Base-by-base conservation (phyloP, 257 asterid genomes). In the Verbena officinalis region DNA sequence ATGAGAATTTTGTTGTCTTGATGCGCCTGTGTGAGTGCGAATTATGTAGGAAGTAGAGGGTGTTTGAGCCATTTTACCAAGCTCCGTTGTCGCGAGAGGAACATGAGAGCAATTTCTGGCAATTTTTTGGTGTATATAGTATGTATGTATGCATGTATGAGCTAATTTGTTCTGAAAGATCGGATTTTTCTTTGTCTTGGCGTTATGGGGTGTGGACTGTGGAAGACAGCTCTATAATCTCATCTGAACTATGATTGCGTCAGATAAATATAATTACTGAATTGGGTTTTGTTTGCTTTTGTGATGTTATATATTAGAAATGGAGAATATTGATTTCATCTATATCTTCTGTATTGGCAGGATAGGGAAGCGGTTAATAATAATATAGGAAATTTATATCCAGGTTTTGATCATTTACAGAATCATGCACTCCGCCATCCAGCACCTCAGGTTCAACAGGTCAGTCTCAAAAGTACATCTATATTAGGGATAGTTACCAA, bases 381-480 rank as follows among this genome's bases (percentile, higher is more conserved):
- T 54, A 68, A 59, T 54, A 77, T 80, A 68, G 87, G 80, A 57
- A 75, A 39, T 67, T 56, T 81, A 38, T 84, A 81, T 70, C 76
- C 87, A 4, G 75, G 67, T 30, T 71, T 83, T 74, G 81, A 80
- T 19, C 86, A 78, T 42, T 59, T 76, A 69, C 90, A 78, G 77
- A 49, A 79, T 71, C 90, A 81, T 54, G 75, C 71, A 10, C 58
- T 80, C 48, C 74, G 78, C 70, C 90, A 73, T 20, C 72, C 75
- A 4, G 71, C 57, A 24, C 83, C 82, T 19, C 81, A 72, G 53
- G 69, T 73, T 62, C 89, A 78, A 24, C 84, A 78, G 77, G 80
- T 78, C 52, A 17, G 40, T 34, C 27, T 34, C 24, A 34, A 4
- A 51, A 22, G 12, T n/a, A n/a, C n/a, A n/a, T n/a, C n/a, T n/a